These are phyloP conservation scores for Ailanthus altissimus DNA, from an alignment of 345 rosid species.

Conservation along the genomic window DNA sequence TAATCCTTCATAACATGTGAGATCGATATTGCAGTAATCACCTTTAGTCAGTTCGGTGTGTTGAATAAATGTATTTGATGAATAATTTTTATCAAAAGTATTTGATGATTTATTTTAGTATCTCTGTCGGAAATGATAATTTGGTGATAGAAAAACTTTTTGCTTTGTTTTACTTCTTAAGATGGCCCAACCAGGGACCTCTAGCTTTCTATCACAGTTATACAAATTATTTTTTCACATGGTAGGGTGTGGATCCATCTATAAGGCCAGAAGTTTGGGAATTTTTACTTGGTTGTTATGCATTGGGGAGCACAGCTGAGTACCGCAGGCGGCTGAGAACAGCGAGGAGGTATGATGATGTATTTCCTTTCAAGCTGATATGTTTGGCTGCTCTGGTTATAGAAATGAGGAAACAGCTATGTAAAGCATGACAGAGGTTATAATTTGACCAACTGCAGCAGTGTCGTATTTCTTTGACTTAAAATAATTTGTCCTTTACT, in stretches of 20 bases:
- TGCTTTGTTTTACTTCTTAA: background rate
- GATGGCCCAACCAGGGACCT: background rate
- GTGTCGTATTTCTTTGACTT: background rate
- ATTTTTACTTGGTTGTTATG: slow-evolving; percentile 89
- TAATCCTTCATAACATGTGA: background rate
- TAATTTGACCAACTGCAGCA: background rate
- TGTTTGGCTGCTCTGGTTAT: slow-evolving; percentile 5
- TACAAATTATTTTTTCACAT: slow-evolving; percentile 32
- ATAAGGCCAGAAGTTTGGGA: slow-evolving; percentile 95
- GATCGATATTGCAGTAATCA: background rate
- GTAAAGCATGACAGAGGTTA: background rate
- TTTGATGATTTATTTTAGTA: background rate
- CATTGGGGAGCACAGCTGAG: slow-evolving; percentile 75
- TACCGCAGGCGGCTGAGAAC: slow-evolving; percentile 65
- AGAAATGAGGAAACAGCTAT: background rate
- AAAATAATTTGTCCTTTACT: background rate
- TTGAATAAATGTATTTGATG: background rate
- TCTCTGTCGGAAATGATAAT: background rate
- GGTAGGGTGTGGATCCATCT: slow-evolving; percentile 87
- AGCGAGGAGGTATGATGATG: slow-evolving; percentile 59
- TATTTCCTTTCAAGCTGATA: slow-evolving; percentile 10
- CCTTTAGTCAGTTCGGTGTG: background rate
- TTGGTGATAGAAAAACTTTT: background rate
- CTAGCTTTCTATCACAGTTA: slow-evolving; percentile 4
- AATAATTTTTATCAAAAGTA: background rate